Base-by-base conservation (phyloP, 148 eudicot species). In the Silene uniflora region DNA sequence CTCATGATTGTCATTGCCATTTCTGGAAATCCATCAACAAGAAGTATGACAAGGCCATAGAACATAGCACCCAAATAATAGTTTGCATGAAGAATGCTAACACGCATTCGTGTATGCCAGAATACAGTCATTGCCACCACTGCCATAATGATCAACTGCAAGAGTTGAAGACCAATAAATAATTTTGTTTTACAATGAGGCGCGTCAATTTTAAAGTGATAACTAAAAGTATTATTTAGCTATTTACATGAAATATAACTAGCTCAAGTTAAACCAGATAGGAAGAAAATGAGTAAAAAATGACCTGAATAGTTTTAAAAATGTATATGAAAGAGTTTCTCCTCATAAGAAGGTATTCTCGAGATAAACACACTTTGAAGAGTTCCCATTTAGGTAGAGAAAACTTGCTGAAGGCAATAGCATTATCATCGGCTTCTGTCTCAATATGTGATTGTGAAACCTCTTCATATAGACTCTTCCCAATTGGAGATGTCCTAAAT, bases 321-420 rank as follows among this genome's bases (percentile, higher is more conserved):
- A 82, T 74, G 71, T 91, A 90, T 32, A 93, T 19, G 78, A 88
- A 91, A 69, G 89, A 88, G 63, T 91, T 91, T 72, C 94, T 85
- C 69, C 75, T 88, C 90, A 93, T 87, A 2, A 91, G 88, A 75
- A 93, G 91, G 70, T 73, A 63, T 66, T 93, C 97, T 73, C 97
- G 89, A 56, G 92, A 81, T 78, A 90, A 77, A 81, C 97, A 89
- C 62, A 89, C 86, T 85, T 64, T 88, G 55, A 90, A 85, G 10
- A 93, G 91, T 29, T 82, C 82, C 92, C 91, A 81, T 70, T 85
- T 88, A 13, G 89, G 75, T 73, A 93, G 81, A 60, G 92, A 86
- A 71, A 80, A 91, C 23, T 58, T 71, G 44, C 25, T 21, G 74
- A 82, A 87, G 67, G 83, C 79, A 47, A 93, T 81, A 14, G 91